Base-by-base conservation (phyloP, 352 stramenopile species). In the Globisporangium carolinianum region DNA sequence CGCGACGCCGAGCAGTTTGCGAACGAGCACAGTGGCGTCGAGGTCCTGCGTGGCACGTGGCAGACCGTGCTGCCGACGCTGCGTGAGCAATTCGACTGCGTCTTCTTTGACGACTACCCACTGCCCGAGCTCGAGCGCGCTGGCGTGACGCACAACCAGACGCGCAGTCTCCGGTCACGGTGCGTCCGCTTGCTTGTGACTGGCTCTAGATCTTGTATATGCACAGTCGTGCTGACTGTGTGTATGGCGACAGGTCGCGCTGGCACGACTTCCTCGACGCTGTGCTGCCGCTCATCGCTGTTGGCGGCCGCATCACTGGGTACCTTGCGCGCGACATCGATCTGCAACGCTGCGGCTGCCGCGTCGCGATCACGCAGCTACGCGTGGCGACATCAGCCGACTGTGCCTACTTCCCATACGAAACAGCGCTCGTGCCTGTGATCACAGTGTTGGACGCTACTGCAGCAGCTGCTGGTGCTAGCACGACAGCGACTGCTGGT, bases 41-140 rank as follows among this genome's bases (percentile, higher is more conserved):
- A 69, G 36, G 66, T 93, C 17, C 59, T 87, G 3, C 45, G 70
- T 18, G 86, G 79, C 15, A 86, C 78, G 50, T 96, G 86, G 86
- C 84, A 96, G 54, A 62, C 61, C 17, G 47, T 67, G 36, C 61
- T 94, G 42, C 65, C 73, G 12, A 65, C 62, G 37, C 61, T 94
- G n/a, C 24, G 7, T 15, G 63, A 57, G 46, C 50, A 68, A 18
- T 92, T 89, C 35, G 78, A 92, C 65, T 91, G 83, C 60, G 69
- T 91, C 35, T 92, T 91, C 61, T 92, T 92, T 57, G 83, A 92
- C 61, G 83, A 92, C 61, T 92, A 87, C 46, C 80, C 83, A 45
- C 62, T 89, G 36, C 78, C 80, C 0, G 80, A 90, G 61, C 65
- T 86, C 24, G 71, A 69, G 41, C 32, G 24, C 10, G 51, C 62